Evolutionary conservation across 2,329 filamentous ascomycete genomes (phyloP).

Genomic region (Xylaria sp.): DNA sequence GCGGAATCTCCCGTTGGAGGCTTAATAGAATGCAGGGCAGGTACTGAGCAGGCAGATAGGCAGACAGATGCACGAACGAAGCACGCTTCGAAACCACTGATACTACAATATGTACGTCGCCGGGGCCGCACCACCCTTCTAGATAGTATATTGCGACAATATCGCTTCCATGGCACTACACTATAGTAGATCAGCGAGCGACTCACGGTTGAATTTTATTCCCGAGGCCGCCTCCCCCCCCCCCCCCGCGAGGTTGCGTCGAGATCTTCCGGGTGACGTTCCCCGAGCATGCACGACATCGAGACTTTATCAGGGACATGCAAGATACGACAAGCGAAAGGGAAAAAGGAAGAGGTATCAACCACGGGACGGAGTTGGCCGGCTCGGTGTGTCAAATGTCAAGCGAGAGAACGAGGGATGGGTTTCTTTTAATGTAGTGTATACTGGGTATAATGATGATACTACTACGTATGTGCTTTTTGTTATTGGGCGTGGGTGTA

Average conservation of each 20-base stretch:
- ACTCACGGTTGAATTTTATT: conserved; percentile 9
- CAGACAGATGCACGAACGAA: conserved; percentile 26
- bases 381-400: conserved; percentile 19
- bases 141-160: conserved; percentile 15
- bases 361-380: not conserved
- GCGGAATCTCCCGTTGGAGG: conserved; percentile 29
- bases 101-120: not conserved
- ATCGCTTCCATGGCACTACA: conserved; percentile 10
- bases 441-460: too few species aligned
- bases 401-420: conserved; percentile 13
- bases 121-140: conserved; percentile 12
- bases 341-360: conserved; percentile 1
- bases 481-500: conserved; percentile 14
- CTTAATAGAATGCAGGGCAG: conserved; percentile 14
- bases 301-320: conserved; percentile 21
- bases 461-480: not conserved
- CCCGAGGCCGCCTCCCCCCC: too few species aligned
- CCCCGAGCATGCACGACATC: conserved; percentile 33
- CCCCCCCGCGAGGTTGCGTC: conserved; percentile 24
- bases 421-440: too few species aligned
- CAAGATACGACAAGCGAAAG: conserved; percentile 26
- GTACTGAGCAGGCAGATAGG: not conserved
- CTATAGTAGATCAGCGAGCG: not conserved
- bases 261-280: conserved; percentile 36
- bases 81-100: conserved; percentile 27